Evolutionary conservation across 805 yeast genomes (phyloP).

Genomic region (Schizosaccharomyces pombe): DNA sequence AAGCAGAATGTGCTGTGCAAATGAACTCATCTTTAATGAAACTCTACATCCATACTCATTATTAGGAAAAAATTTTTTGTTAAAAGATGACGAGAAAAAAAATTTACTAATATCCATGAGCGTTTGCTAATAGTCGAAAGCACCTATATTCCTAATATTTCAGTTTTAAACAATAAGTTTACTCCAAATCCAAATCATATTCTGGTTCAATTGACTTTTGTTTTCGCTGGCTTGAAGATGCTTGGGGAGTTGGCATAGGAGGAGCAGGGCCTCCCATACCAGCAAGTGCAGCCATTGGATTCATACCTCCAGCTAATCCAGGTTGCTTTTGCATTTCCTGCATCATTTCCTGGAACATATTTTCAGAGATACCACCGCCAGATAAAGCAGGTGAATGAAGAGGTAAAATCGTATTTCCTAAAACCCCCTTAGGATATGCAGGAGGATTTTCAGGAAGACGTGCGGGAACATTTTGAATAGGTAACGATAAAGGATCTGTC

Average conservation of each 20-base stretch:
- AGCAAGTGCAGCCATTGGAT: not conserved
- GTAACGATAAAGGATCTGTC: slow-evolving; percentile 24
- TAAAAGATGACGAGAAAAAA: too few relatives aligned
- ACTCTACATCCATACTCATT: too few relatives aligned
- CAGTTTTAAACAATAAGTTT: not conserved
- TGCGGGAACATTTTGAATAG: slow-evolving; percentile 19
- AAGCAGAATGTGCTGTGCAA: too few relatives aligned
- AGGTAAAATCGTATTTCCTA: slow-evolving; percentile 75
- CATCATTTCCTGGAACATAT: slow-evolving; percentile 11
- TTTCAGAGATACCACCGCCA: slow-evolving; percentile 60
- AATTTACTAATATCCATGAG: too few relatives aligned
- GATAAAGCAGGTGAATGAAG: slow-evolving; percentile 54
- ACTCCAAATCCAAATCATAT: not conserved
- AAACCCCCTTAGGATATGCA: slow-evolving; percentile 54
- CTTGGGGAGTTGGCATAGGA: not conserved
- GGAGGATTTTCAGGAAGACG: slow-evolving; percentile 20
- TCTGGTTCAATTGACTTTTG: not conserved
- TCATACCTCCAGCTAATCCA: not conserved
- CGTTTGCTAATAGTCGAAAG: too few relatives aligned
- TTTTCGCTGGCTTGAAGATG: not conserved
- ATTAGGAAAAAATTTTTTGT: too few relatives aligned
- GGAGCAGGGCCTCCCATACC: not conserved
- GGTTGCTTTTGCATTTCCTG: not conserved
- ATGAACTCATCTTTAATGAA: too few relatives aligned
- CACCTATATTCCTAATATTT: too few relatives aligned